Evolutionary conservation across 2,329 filamentous ascomycete genomes (phyloP), one percentile per base, ranked within the genome.

Genomic region (Diplodia seriata): DNA sequence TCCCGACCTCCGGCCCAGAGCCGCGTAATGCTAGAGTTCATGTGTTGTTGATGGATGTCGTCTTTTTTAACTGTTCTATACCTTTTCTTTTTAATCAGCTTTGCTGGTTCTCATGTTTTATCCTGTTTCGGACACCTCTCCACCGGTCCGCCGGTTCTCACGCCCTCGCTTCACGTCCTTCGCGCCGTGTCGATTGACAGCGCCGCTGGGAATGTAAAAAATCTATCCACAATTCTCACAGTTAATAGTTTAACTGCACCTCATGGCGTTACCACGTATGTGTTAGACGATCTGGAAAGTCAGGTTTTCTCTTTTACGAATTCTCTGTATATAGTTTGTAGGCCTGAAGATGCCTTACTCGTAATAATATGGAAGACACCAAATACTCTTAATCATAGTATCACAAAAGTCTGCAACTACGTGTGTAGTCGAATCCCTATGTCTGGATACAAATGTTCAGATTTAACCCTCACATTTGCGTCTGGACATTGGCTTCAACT

Each of bases 251-350:
- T 49, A 49, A 50, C 59, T 51, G 47, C 29, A 51, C 50, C 12
- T 50, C 38, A 51, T 33, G 59, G 59, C 47, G 47, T 63, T 51
- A 63, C 31, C 38, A 43, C 59, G 57, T 51, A 63, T 63, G 47
- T 63, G 59, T 63, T 51, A 51, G 59, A 63, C 31, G 47, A 63
- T 63, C 29, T 26, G 57, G 59, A 38, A 63, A 23, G 59, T 56
- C 50, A n/a, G 51, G 51, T 47, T 47, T 47, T 47, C 43, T 26
- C 43, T 20, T 3, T 47, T 20, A 47, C 43, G 43, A 47, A n/a
- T n/a, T 47, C 18, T 47, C 43, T 47, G 43, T 47, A 47, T 9
- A 47, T 47, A 18, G 43, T 47, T 7, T 9, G 18, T 20, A 20
- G 43, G 43, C 43, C 9, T 3, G 9, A 47, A 47, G 43, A 3